Percentiles rank a stretch among this genome's conserved stretches.
Evolutionary conservation across 1,284 basidiomycete genomes (phyloP).

Genomic region (Coniophora puteana): DNA sequence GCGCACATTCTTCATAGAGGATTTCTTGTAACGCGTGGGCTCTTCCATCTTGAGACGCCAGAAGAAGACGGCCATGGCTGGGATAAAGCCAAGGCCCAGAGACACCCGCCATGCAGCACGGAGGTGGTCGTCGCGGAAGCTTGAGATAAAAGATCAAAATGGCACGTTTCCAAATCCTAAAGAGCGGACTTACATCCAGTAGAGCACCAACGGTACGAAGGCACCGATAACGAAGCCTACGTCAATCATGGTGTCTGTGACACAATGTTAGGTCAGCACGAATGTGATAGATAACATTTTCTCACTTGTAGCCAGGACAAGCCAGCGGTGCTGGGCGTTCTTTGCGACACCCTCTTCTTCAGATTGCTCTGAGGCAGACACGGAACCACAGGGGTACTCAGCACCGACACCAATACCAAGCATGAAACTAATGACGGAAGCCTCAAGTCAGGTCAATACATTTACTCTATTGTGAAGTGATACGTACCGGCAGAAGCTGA

Average conservation of each 20-base stretch:
- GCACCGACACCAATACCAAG: slow-evolving; percentile 84
- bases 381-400: slow-evolving; percentile 89
- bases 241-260: slow-evolving; percentile 82
- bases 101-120: slow-evolving; percentile 87
- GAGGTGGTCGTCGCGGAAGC: slow-evolving; percentile 77
- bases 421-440: slow-evolving; percentile 50
- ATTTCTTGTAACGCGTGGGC: slow-evolving; percentile 64
- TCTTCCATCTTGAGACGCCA: slow-evolving; percentile 89
- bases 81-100: slow-evolving; percentile 84
- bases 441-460: neutral
- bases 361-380: slow-evolving; percentile 90
- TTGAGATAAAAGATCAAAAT: slow-evolving; percentile 20
- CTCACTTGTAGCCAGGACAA: slow-evolving; percentile 81
- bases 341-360: slow-evolving; percentile 78
- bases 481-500: slow-evolving; percentile 72
- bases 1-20: slow-evolving; percentile 71
- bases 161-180: neutral
- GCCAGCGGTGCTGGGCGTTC: slow-evolving; percentile 81
- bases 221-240: slow-evolving; percentile 81
- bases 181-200: slow-evolving; percentile 69
- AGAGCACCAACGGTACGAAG: slow-evolving; percentile 82
- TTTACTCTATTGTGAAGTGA: neutral
- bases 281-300: slow-evolving; percentile 6
- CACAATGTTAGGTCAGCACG: slow-evolving; percentile 3
- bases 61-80: slow-evolving; percentile 76